Base-by-base conservation (phyloP, 78 protist genomes). In the Planoprotostelium fungivorum region DNA sequence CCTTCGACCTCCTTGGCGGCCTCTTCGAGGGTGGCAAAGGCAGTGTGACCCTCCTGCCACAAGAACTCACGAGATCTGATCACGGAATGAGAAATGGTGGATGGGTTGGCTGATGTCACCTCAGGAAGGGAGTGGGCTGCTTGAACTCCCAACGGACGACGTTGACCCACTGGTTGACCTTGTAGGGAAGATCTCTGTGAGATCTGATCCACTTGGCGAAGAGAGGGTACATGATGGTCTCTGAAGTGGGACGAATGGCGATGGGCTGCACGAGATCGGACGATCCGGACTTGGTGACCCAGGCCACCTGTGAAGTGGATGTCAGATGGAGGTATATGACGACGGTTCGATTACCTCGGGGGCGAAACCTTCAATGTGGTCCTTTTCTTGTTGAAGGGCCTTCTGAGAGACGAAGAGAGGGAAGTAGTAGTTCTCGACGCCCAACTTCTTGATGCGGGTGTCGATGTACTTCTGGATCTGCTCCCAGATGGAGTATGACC, bases 11-110 rank as follows among this genome's bases (percentile, higher is more conserved):
- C 98, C 37, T 28, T 37, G 29, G 91, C 98, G 0, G 99, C 99
- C 34, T 93, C 98, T 23, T 86, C 97, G 87, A 88, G 31, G 0
- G 92, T 95, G 25, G 97, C 98, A 88, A 90, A 93, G 29, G 98
- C 99, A 0, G 99, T 96, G 97, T 99, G 99, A 51, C 99, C 99
- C 93, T 99, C 99, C 90, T 99, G 99, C 99, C 99, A 99, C 85
- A 98, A 93, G 96, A 99, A 98, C 96, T 99, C 99, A 73, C 99
- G 92, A 0, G 98, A 83, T 51, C 96, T 93, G 73, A 16, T 5
- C 73, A 16, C 5, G 5, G 5, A 25, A 51, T 5, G 85, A 98
- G 95, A 51, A 51, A 5, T 25, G 16, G 73, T 25, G 73, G 16
- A 51, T 16, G 16, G 5, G 5, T 51, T 16, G 5, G 5, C 16